Evolutionary conservation across 495 filamentous ascomycete genomes (phyloP), one percentile per base, ranked within the genome.

Genomic region (Lindgomyces ingoldianus): DNA sequence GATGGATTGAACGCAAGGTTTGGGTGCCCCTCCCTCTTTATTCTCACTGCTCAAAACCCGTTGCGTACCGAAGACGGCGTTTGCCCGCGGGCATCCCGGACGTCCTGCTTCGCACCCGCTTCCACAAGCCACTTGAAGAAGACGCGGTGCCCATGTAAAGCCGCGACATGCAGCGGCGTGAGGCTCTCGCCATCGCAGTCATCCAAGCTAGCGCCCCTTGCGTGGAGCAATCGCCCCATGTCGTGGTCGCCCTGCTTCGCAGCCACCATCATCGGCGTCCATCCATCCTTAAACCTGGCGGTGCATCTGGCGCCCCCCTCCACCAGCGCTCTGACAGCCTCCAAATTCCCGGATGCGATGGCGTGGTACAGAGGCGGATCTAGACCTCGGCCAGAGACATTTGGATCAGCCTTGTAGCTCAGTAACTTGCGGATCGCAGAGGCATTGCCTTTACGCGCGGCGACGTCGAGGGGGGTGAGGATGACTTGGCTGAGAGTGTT

Each of bases 201-300:
- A 51, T 51, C 19, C 3, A 51, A 9, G 4, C 48, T 14, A 10
- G 48, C 48, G 2, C 48, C 48, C n/a, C 22, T 51, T n/a, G 48
- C 48, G 4, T 24, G 48, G 27, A 51, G 48, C 3, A 25, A 25
- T 51, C 25, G 22, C n/a, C 48, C 48, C 48, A 51, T 51, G 4
- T 51, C 48, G n/a, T 51, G 48, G 27, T 51, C 48, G 19, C 48
- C 48, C 48, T 51, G 6, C n/a, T 51, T 51, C 4, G 48, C 48
- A 6, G 48, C 48, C 14, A 51, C 18, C 48, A 51, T 51, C 48
- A 51, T 51, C 19, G 48, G 48, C 16, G 48, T 51, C 8, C 6
- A 51, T 9, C 25, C 48, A 51, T 51, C 19, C 6, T 51, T 29
- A 25, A 51, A 51, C 48, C 19, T 4, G 2, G 27, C 48, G 11